Evolutionary conservation across 805 yeast species (phyloP), one percentile per base, ranked within the genome.

Genomic region (Ogataea salicorniae): DNA sequence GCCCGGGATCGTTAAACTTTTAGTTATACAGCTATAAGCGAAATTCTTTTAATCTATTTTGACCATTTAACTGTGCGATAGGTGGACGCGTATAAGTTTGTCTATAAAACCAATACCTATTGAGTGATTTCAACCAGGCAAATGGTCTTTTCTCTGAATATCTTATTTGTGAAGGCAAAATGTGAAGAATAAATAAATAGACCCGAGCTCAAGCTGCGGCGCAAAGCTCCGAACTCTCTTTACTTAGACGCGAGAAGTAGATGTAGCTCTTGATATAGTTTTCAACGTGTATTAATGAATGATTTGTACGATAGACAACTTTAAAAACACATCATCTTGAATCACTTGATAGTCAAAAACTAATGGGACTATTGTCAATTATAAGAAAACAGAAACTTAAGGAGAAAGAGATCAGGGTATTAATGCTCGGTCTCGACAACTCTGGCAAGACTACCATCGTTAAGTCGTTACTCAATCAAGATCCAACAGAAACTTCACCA

Each of bases 371-470:
- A 2, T 67, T 90, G 16, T 77, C 88, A 1, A 83, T 89, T 29
- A 84, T 91, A 47, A 75, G 83, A 57, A 90, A 89, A 61, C 96
- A 88, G 60, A 84, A 88, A 67, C 71, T 79, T 37, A 89, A 87
- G 63, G 96, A 88, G 55, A 72, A 74, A 46, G 96, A 90, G 63
- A 67, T 87, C 34, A 70, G 97, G 20, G 75, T 89, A 23, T 70
- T 92, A 20, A 73, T 87, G 48, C 74, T 91, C 13, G 98, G 98
- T 0, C 76, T 91, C 4, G 98, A 91, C 61, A 89, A 88, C 63
- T 79, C 96, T 0, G 98, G 98, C 2, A 91, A 91, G 63, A 86
- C 97, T 2, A 87, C 97, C 0, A 77, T 92, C 2, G 83, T 90
- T 20, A 81, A 81, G 48, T 61, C 71, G 17, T 60, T 87, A 15